Evolutionary conservation across 1,284 basidiomycete genomes (phyloP).

Genomic region (Cryptococcus sp.): DNA sequence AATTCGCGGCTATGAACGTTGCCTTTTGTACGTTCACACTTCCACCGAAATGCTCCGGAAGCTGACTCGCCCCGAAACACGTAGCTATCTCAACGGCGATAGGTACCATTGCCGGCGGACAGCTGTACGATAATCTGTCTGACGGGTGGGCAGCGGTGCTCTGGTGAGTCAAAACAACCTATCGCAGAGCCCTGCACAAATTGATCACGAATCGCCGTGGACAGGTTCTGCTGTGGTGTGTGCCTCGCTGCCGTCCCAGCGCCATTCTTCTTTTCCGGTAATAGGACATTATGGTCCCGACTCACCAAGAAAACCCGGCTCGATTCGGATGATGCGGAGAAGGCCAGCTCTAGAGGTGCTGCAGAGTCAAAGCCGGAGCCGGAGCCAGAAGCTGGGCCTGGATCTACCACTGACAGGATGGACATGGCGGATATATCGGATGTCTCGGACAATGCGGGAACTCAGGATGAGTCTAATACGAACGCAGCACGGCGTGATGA

Average conservation of each 20-base stretch:
- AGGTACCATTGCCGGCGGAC: slow-evolving; percentile 45
- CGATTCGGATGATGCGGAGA: too few species aligned
- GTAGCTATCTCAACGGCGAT: slow-evolving; percentile 35
- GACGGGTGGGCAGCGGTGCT: slow-evolving; percentile 42
- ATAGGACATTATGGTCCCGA: slow-evolving; percentile 11
- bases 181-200: too few species aligned
- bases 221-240: slow-evolving; percentile 21
- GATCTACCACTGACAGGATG: too few species aligned
- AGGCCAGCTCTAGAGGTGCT: too few species aligned
- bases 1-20: slow-evolving; percentile 50
- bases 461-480: too few species aligned
- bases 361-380: too few species aligned
- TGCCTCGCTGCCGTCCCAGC: slow-evolving; percentile 10
- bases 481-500: too few species aligned
- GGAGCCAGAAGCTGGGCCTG: too few species aligned
- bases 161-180: slow-evolving; percentile 27
- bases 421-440: too few species aligned
- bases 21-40: slow-evolving; percentile 33
- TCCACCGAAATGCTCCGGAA: neutral
- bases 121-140: slow-evolving; percentile 42
- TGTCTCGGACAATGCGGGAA: too few species aligned
- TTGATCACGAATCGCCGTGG: neutral
- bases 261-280: slow-evolving; percentile 20
- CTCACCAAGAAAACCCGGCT: neutral
- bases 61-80: neutral